Evolutionary conservation across 192 early-diverging fungal species (phyloP), one percentile per base, ranked within the genome.

Genomic region (Gryganskiella cystojenkinii): DNA sequence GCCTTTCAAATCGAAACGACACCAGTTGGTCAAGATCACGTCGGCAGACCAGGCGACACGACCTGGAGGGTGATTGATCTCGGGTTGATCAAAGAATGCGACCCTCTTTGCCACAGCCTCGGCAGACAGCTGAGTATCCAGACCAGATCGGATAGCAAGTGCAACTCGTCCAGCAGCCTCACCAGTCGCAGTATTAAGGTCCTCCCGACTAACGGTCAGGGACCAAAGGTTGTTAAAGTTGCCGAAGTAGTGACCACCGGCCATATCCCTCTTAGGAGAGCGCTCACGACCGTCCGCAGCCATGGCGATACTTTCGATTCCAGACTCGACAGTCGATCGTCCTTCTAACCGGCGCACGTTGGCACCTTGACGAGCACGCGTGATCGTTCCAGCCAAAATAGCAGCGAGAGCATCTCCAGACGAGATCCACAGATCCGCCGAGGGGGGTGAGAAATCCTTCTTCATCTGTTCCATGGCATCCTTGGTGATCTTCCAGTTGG

Each of bases 11-110:
- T 81, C 80, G 60, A 81, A 74, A 40, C 62, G 66, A 58, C 66
- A 81, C 71, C 80, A 81, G 40, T 81, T 81, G 22, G 80, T 74
- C 35, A 81, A 56, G 17, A 81, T 70, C 14, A 81, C 9, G 61
- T 81, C 80, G 25, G 80, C 80, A 4, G 44, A 15, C 53, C 52
- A 81, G 19, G 3, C 30, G 19, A 81, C 47, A 52, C 80, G 71
- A 60, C 80, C 80, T 14, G 71, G 61, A 69, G 71, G 67, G 28
- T 55, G 22, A n/a, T 17, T 61, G 31, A 51, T 65, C 28, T 57
- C 34, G n/a, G 71, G 66, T 22, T 54, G 40, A 3, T 81, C 80
- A 45, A 74, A 74, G 51, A 81, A 81, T 25, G 71, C 46, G 54
- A 81, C 65, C 65, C 58, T 74, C 20, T 65, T 28, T 43, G 71